Evolutionary conservation across 73 alveolate species (phyloP), one percentile per base, ranked within the genome.

Genomic region (Vitrella brassicaformis): DNA sequence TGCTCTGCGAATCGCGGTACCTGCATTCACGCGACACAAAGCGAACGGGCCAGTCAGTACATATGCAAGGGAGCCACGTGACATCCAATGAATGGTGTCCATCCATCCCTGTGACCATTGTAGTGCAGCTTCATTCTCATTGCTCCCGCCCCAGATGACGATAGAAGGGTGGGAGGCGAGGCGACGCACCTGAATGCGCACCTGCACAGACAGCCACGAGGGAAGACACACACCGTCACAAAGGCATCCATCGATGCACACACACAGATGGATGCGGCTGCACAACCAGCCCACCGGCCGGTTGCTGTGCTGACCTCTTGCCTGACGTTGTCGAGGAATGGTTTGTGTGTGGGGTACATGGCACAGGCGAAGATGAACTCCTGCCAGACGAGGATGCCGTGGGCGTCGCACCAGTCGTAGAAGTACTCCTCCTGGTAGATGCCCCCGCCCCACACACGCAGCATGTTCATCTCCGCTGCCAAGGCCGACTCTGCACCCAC

Each of bases 391-490:
- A 90, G 85, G 71, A 90, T 80, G 31, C 96, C 96, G 31, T 82
- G 80, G 78, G 88, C 92, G 66, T 90, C 96, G 68, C 96, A 90
- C 71, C 79, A 47, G 69, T 90, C 93, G 81, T 90, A 90, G 84
- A 90, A 90, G 26, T 81, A 81, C 72, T 90, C 96, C 67, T 85
- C 82, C 87, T 87, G 92, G 80, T 87, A 90, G 79, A 82, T 78
- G 72, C 96, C 96, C 19, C 96, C 96, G 4, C 96, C 96, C 96
- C 94, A 90, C 9, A 90, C 87, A 67, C 96, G 84, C 46, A 90
- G 66, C 66, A 78, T 88, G 81, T 90, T 90, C 76, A 78, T 86
- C 75, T 89, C 88, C 56, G 90, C 74, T 31, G 74, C 91, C 27
- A 85, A 68, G 10, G 89, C 92, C 31, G 87, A 80, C 47, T 76